A percentile compares a stretch with the other conserved stretches of the same genome.
phyloP scores from a whole-genome alignment of 1,139 yeast genomes.

The Scheffersomyces quercinus region DNA sequence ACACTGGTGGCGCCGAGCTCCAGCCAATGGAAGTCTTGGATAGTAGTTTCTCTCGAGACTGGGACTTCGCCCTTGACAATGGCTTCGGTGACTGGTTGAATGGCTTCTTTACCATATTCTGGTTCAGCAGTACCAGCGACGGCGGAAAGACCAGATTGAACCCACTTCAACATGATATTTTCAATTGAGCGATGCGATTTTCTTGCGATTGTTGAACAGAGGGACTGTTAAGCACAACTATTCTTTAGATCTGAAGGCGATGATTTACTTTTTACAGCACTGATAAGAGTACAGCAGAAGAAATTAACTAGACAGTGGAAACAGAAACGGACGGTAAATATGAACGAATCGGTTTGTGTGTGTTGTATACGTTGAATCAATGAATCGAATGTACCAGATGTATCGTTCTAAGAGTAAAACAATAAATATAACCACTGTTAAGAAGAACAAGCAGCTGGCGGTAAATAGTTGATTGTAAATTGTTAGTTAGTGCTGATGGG shows the following conservation, averaged over 20 bases:
- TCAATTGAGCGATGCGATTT: background rate
- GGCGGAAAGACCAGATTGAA: conserved; percentile 85
- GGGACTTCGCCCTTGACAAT: conserved; percentile 43
- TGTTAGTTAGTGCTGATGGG: no score
- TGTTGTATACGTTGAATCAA: no score
- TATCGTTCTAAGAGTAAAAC: no score
- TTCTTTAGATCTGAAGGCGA: no score
- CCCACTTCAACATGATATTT: conserved; percentile 70
- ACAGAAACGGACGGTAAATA: no score
- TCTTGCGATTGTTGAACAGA: background rate
- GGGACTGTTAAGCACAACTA: no score
- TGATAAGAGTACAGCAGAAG: background rate
- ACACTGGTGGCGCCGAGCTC: conserved; percentile 83
- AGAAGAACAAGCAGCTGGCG: no score
- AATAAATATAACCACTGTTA: no score
- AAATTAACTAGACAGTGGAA: no score
- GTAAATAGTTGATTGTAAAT: no score
- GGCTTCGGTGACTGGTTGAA: conserved; percentile 74
- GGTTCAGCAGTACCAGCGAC: conserved; percentile 98
- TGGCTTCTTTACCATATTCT: conserved; percentile 89
- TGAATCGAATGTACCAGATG: no score
- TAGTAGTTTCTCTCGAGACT: conserved; percentile 47
- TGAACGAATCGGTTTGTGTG: no score
- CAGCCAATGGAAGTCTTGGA: conserved; percentile 72
- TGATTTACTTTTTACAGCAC: background rate